Evolutionary conservation across 352 stramenopile species (phyloP).

Genomic region (Thalassiosira livingstoniorum): DNA sequence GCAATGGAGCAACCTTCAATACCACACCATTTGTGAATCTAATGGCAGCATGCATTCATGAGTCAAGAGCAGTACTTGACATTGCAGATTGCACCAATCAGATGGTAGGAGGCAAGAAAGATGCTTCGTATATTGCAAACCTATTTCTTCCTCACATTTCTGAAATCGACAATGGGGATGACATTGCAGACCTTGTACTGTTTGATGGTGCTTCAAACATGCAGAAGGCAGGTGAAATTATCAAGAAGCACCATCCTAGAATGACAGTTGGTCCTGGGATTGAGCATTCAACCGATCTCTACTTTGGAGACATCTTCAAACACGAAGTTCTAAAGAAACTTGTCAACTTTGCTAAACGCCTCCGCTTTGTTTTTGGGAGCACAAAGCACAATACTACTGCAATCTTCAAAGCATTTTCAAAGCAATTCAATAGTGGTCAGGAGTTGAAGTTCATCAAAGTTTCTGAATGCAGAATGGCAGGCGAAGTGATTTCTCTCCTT

Average conservation of each 20-base stretch:
- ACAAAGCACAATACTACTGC: neutral
- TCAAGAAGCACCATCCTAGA: neutral
- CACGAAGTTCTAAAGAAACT: neutral
- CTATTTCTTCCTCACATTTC: neutral
- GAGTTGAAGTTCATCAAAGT: neutral
- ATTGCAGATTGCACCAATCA: neutral
- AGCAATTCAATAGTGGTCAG: neutral
- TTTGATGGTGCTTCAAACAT: neutral
- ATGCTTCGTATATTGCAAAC: neutral
- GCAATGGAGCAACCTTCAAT: neutral
- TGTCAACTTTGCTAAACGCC: neutral
- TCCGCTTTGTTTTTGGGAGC: neutral
- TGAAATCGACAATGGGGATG: neutral
- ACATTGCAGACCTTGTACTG: neutral
- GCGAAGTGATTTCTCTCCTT: neutral
- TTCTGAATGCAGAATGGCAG: conserved; percentile 11
- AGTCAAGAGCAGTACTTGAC: neutral
- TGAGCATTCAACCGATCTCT: neutral
- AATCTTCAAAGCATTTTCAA: neutral
- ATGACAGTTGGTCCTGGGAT: neutral
- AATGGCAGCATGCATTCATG: neutral
- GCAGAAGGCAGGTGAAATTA: conserved; percentile 1
- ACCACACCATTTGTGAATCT: neutral
- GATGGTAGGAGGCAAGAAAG: conserved; percentile 1
- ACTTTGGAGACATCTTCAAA: neutral